Evolutionary conservation across 2,329 filamentous ascomycete genomes (phyloP).

Genomic region (Pseudovirgaria hyperparasitica): DNA sequence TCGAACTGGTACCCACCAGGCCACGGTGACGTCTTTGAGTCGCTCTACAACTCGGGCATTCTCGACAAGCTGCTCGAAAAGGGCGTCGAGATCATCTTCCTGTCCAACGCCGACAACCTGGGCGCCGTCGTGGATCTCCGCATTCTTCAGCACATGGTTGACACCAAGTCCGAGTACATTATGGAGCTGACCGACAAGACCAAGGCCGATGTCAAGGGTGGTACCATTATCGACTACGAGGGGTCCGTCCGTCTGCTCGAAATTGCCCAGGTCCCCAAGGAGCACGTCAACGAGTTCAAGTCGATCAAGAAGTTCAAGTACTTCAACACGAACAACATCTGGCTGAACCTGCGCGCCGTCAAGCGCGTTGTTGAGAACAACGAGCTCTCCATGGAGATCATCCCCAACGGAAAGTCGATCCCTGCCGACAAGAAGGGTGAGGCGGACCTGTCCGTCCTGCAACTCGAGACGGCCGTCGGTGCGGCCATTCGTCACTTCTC

Average conservation of each 20-base stretch:
- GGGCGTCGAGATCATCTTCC: slow-evolving; percentile 94
- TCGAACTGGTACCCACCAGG: slow-evolving; percentile 98
- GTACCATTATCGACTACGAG: slow-evolving; percentile 99
- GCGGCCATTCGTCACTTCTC: slow-evolving; percentile 98
- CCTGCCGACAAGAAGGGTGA: slow-evolving; percentile 99
- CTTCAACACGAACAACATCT: slow-evolving; percentile 99
- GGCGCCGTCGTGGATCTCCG: slow-evolving; percentile 95
- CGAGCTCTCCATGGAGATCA: slow-evolving; percentile 98
- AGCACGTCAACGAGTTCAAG: slow-evolving; percentile 99
- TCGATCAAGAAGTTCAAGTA: slow-evolving; percentile 99
- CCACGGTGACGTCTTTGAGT: slow-evolving; percentile 99
- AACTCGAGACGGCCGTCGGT: slow-evolving; percentile 97
- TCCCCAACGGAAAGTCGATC: slow-evolving; percentile 97
- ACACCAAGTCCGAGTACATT: slow-evolving; percentile 94
- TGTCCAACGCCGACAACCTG: slow-evolving; percentile 98
- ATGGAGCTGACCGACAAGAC: slow-evolving; percentile 99
- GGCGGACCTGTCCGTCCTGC: slow-evolving; percentile 91
- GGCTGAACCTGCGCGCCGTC: slow-evolving; percentile 94
- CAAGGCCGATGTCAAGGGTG: slow-evolving; percentile 99
- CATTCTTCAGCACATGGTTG: slow-evolving; percentile 98
- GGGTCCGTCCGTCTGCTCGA: slow-evolving; percentile 92
- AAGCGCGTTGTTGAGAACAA: slow-evolving; percentile 98
- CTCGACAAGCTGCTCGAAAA: slow-evolving; percentile 92
- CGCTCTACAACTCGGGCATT: slow-evolving; percentile 96
- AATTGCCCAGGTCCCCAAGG: slow-evolving; percentile 98